A percentile compares a stretch with the other conserved stretches of the same genome.
Conservation (phyloP, 352 stramenopile genomes). For the Globisporangium barbulae region DNA sequence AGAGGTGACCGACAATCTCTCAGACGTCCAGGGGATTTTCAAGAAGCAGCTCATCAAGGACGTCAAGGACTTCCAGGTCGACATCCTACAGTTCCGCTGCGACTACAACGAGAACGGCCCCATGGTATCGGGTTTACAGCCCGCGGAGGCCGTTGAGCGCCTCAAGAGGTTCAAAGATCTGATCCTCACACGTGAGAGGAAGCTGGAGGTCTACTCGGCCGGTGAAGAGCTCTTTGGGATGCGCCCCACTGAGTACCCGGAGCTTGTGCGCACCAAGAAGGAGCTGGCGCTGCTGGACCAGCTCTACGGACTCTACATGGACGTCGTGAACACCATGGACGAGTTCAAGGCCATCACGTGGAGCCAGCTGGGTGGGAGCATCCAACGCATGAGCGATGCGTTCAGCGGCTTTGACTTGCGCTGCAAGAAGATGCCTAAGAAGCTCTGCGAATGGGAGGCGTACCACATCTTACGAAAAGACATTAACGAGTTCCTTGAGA, state of each 20-base stretch:
- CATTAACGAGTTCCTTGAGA: slow-evolving; percentile 81
- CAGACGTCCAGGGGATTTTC: slow-evolving; percentile 81
- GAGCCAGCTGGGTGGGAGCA: slow-evolving; percentile 45
- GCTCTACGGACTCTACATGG: slow-evolving; percentile 88
- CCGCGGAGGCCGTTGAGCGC: slow-evolving; percentile 77
- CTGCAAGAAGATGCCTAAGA: slow-evolving; percentile 84
- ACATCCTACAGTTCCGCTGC: slow-evolving; percentile 59
- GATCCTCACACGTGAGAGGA: slow-evolving; percentile 66
- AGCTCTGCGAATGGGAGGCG: slow-evolving; percentile 82
- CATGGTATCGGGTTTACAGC: slow-evolving; percentile 74
- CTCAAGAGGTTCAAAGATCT: slow-evolving; percentile 87
- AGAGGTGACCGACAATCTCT: slow-evolving; percentile 84
- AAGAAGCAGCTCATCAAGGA: slow-evolving; percentile 91
- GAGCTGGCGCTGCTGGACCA: slow-evolving; percentile 84
- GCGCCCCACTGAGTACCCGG: slow-evolving; percentile 66
- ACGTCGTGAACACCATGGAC: slow-evolving; percentile 77
- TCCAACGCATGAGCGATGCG: slow-evolving; percentile 64
- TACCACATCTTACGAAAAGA: slow-evolving; percentile 74
- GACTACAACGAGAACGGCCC: slow-evolving; percentile 67
- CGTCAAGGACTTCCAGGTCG: slow-evolving; percentile 79
- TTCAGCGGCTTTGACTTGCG: slow-evolving; percentile 61
- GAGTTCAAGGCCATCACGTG: slow-evolving; percentile 63
- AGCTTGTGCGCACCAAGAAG: slow-evolving; percentile 86
- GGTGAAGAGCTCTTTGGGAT: slow-evolving; percentile 91
- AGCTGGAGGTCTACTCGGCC: slow-evolving; percentile 83